Conservation (phyloP, 2,329 filamentous ascomycete species). For the Aspergillus melleus region DNA sequence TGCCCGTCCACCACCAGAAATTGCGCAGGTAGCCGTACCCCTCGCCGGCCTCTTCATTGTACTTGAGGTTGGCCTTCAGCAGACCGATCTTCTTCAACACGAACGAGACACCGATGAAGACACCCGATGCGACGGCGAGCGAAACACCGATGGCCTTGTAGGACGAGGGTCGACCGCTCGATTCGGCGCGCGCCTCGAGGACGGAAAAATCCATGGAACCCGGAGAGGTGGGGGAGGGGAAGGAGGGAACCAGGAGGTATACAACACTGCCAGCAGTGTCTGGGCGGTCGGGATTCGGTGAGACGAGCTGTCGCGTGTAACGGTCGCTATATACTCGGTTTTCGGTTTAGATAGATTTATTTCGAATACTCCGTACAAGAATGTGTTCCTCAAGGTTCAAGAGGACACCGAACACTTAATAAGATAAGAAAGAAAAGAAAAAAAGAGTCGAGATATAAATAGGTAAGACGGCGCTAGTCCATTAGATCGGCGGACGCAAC, state of each 20-base stretch:
- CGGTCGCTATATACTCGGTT: background rate
- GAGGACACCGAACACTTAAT: background rate
- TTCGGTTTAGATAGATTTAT: background rate
- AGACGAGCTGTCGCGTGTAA: background rate
- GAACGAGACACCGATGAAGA: slow-evolving; percentile 93
- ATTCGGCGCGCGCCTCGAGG: slow-evolving; percentile 48
- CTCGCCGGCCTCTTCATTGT: slow-evolving; percentile 92
- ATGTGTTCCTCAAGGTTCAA: background rate
- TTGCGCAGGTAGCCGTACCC: slow-evolving; percentile 98
- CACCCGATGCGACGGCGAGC: slow-evolving; percentile 80
- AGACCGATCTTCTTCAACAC: slow-evolving; percentile 93
- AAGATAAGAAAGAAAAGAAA: background rate
- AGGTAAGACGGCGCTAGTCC: background rate
- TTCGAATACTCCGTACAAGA: background rate
- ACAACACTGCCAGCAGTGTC: slow-evolving; percentile 5
- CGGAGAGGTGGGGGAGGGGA: background rate
- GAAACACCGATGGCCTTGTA: slow-evolving; percentile 88
- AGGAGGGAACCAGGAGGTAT: background rate
- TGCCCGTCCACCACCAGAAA: slow-evolving; percentile 89
- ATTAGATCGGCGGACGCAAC: background rate
- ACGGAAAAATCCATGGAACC: slow-evolving; percentile 13
- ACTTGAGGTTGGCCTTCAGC: slow-evolving; percentile 90
- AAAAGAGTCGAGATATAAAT: background rate
- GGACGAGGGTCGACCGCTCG: slow-evolving; percentile 48
- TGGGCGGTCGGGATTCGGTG: background rate